Percentiles rank a stretch among this genome's conserved stretches.
Evolutionary conservation across 2,329 filamentous ascomycete genomes (phyloP).

Genomic region (Teratosphaeria epicoccoides): DNA sequence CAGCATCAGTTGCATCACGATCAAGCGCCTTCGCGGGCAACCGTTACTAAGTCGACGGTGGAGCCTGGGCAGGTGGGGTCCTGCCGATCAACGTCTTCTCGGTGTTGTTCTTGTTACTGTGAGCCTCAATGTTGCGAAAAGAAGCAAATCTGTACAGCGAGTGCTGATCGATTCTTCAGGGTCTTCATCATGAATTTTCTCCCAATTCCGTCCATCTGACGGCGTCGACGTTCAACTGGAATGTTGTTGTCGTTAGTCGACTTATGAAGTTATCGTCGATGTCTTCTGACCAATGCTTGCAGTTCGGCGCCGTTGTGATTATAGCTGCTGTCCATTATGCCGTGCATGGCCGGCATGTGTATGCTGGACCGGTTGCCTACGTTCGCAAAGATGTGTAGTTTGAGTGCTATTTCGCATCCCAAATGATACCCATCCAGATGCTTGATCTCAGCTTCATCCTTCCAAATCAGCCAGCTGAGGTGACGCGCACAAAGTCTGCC

Average conservation of each 20-base stretch:
- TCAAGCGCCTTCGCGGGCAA: slow-evolving; percentile 26
- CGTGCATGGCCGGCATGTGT: slow-evolving; percentile 20
- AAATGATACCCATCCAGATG: too few species aligned
- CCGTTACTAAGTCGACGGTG: slow-evolving; percentile 28
- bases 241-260: slow-evolving; percentile 12
- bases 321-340: slow-evolving; percentile 33
- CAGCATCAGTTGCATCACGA: slow-evolving; percentile 27
- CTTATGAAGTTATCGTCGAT: not conserved
- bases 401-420: too few species aligned
- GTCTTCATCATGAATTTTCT: slow-evolving; percentile 42
- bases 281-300: slow-evolving; percentile 17
- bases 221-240: slow-evolving; percentile 38
- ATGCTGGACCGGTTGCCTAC: slow-evolving; percentile 8
- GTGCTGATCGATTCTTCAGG: not conserved
- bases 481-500: too few species aligned
- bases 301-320: slow-evolving; percentile 31
- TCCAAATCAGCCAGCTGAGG: too few species aligned
- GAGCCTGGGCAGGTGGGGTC: slow-evolving; percentile 30
- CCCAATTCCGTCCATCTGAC: slow-evolving; percentile 29
- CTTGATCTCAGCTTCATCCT: too few species aligned
- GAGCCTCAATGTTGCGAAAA: not conserved
- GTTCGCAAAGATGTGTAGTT: not conserved
- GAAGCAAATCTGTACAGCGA: not conserved
- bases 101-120: slow-evolving; percentile 33
- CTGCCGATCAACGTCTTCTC: slow-evolving; percentile 29